These are phyloP conservation scores for Caryopteris hybrid DNA, from an alignment of 305 asterid genomes.

Conservation along the genomic window DNA sequence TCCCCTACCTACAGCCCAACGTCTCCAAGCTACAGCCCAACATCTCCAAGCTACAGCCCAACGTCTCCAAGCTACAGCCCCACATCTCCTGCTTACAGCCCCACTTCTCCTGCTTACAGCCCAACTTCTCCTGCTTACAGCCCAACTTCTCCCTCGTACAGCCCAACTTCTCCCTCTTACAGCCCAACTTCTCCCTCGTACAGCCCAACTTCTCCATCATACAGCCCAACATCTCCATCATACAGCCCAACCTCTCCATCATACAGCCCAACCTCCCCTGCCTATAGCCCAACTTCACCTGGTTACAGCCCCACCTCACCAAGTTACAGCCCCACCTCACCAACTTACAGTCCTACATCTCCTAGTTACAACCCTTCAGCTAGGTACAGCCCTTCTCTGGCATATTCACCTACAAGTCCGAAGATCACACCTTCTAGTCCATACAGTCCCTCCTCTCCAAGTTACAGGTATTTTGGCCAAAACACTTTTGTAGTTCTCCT, in stretches of 20 bases:
- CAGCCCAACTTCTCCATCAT: slow-evolving; percentile 80
- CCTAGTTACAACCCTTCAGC: slow-evolving; percentile 85
- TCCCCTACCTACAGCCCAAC: slow-evolving; percentile 76
- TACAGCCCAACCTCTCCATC: slow-evolving; percentile 80
- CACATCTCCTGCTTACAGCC: slow-evolving; percentile 77
- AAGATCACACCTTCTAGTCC: slow-evolving; percentile 82
- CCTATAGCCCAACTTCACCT: slow-evolving; percentile 85
- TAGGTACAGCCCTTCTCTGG: slow-evolving; percentile 79
- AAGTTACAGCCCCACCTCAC: slow-evolving; percentile 72
- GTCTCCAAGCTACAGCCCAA: slow-evolving; percentile 69
- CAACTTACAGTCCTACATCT: slow-evolving; percentile 71
- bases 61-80: slow-evolving; percentile 81
- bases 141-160: slow-evolving; percentile 73
- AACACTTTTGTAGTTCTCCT: background rate
- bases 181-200: slow-evolving; percentile 85
- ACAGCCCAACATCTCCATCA: slow-evolving; percentile 71
- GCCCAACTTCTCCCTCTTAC: slow-evolving; percentile 71
- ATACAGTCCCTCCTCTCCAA: slow-evolving; percentile 94
- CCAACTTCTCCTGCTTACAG: slow-evolving; percentile 80
- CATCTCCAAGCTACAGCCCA: slow-evolving; percentile 78
- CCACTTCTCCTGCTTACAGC: slow-evolving; percentile 78
- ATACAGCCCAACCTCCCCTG: slow-evolving; percentile 76
- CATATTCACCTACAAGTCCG: slow-evolving; percentile 90
- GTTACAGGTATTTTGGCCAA: slow-evolving; percentile 59
- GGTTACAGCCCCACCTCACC: slow-evolving; percentile 92